These are phyloP conservation scores for Paramyrothecium sp. DNA, from an alignment of 2,329 filamentous ascomycete species.

Conservation along the genomic window DNA sequence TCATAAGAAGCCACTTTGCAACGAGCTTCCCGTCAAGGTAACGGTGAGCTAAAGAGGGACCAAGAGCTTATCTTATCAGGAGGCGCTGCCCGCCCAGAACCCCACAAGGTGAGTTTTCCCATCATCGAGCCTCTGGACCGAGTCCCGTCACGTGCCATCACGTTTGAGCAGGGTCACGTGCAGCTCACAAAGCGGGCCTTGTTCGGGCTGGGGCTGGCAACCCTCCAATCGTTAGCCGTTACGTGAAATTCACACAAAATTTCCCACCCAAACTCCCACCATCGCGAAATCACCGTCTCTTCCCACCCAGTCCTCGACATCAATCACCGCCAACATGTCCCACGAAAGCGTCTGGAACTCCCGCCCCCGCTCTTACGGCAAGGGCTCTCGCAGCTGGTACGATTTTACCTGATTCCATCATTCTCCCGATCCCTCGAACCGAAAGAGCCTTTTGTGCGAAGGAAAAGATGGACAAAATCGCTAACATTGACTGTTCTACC, in stretches of 20 bases:
- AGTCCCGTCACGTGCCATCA: slow-evolving; percentile 13
- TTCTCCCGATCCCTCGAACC: background rate
- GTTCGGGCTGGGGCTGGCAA: slow-evolving; percentile 32
- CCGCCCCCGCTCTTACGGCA: slow-evolving; percentile 94
- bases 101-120: background rate
- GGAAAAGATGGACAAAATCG: slow-evolving; percentile 5
- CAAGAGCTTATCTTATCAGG: background rate
- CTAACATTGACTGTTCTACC: slow-evolving; percentile 22
- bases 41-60: background rate
- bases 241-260: slow-evolving; percentile 38
- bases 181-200: background rate
- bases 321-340: slow-evolving; percentile 53
- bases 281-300: slow-evolving; percentile 31
- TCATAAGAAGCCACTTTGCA: background rate
- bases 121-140: no score
- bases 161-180: slow-evolving; percentile 1
- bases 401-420: slow-evolving; percentile 26
- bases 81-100: background rate
- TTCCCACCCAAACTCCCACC: slow-evolving; percentile 29
- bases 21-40: background rate
- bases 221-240: slow-evolving; percentile 32
- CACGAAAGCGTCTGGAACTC: slow-evolving; percentile 99
- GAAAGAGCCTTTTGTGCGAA: background rate
- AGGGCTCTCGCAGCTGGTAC: slow-evolving; percentile 92
- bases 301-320: slow-evolving; percentile 21